phyloP scores from a whole-genome alignment of 2,329 filamentous ascomycete species.

The Immersiporthe knoxdaviesiana region DNA sequence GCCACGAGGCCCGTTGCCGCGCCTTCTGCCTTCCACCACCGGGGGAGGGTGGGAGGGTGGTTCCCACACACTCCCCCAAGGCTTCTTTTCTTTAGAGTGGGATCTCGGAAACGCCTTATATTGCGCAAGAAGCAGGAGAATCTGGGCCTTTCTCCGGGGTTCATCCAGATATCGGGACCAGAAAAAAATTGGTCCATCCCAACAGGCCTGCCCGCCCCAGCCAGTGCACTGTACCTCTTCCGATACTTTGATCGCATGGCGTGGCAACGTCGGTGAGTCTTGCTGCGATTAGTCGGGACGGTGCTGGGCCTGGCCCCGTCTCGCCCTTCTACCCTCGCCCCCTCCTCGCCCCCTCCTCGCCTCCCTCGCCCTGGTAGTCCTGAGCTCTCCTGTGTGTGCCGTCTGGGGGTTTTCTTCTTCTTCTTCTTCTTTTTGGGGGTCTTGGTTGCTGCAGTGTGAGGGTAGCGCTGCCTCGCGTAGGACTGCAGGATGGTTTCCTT shows the following conservation, averaged over 20 bases:
- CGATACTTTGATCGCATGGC: not conserved
- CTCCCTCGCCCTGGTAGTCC: not conserved
- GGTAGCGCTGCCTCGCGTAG: not conserved
- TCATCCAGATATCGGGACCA: constrained; percentile 2
- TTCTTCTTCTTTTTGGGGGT: too few species aligned
- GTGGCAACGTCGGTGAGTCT: not conserved
- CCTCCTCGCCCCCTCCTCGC: too few species aligned
- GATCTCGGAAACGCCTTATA: not conserved
- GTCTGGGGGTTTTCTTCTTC: too few species aligned
- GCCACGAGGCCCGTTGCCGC: constrained; percentile 9
- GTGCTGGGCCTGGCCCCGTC: not conserved
- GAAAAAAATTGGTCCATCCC: not conserved
- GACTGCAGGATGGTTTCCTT: not conserved
- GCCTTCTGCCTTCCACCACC: not conserved
- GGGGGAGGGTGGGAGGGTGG: too few species aligned
- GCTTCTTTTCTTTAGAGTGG: not conserved
- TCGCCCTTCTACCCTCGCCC: too few species aligned
- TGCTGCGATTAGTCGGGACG: not conserved
- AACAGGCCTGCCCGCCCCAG: not conserved
- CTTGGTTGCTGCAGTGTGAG: not conserved
- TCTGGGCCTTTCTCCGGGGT: not conserved
- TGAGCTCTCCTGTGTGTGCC: not conserved
- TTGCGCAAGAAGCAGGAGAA: not conserved
- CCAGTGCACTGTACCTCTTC: not conserved
- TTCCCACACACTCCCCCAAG: not conserved